Evolutionary conservation across 768 basidiomycete genomes (phyloP).

Genomic region (Agaricus subrufescens): DNA sequence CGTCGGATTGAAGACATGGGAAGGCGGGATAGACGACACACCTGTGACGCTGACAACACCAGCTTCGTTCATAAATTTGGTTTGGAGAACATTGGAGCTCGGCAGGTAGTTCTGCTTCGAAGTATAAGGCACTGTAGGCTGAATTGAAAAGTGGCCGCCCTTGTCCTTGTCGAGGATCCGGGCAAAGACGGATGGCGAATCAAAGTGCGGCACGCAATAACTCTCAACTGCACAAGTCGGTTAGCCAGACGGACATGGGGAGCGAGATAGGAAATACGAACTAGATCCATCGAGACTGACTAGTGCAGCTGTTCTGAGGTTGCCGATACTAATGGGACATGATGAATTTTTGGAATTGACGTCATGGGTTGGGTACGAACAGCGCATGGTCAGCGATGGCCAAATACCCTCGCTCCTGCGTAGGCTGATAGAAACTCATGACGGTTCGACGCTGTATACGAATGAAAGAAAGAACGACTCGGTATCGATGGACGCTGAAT

Average conservation of each 20-base stretch:
- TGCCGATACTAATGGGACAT: slow-evolving; percentile 59
- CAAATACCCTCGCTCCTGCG: slow-evolving; percentile 59
- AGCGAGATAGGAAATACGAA: slow-evolving; percentile 24
- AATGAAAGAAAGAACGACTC: not conserved
- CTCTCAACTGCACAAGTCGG: slow-evolving; percentile 63
- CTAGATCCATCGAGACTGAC: slow-evolving; percentile 82
- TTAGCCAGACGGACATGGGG: not conserved
- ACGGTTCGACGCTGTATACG: slow-evolving; percentile 19
- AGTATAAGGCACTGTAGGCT: slow-evolving; percentile 61
- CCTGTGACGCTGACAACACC: slow-evolving; percentile 86
- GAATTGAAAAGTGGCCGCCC: slow-evolving; percentile 91
- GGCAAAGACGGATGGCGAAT: slow-evolving; percentile 90
- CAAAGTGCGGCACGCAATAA: slow-evolving; percentile 91
- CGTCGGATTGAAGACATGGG: not conserved
- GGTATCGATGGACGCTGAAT: slow-evolving; percentile 4
- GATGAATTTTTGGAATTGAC: slow-evolving; percentile 2
- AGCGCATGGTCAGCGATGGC: slow-evolving; percentile 78
- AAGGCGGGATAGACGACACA: slow-evolving; percentile 16
- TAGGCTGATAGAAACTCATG: slow-evolving; percentile 55
- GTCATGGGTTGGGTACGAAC: slow-evolving; percentile 35
- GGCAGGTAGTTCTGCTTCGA: slow-evolving; percentile 84
- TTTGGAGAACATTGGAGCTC: slow-evolving; percentile 81
- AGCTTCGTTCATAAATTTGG: slow-evolving; percentile 87
- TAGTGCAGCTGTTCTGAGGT: slow-evolving; percentile 78
- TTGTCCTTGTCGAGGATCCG: slow-evolving; percentile 86